Base-by-base conservation (phyloP, 805 yeast genomes). In the Candida fluviatilis region DNA sequence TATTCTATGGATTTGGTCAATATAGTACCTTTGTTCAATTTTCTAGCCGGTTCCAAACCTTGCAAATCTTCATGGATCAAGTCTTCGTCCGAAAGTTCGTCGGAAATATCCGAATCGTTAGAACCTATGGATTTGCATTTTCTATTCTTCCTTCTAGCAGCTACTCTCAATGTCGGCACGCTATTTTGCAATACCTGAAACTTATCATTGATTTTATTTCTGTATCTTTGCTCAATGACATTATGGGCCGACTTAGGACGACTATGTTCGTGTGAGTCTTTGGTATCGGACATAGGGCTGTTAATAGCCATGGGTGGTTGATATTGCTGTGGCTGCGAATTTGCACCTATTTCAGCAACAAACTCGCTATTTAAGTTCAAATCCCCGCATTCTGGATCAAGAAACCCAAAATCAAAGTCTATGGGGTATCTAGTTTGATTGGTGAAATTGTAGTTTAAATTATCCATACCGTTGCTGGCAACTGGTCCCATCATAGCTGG, bases 1-100 rank as follows among this genome's bases (percentile, higher is more conserved):
- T 86, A 86, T 60, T 85, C 95, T 1, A 87, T 80, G 6, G 90
- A 86, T 52, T 85, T 85, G 27, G 86, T 71, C 37, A 85, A 64
- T 11, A 85, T 83, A 19, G 82, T 82, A 11, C 91, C 93, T 58
- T 85, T 85, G 57, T 84, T 84, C 39, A 86, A 65, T 54, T 84
- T 84, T 24, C 76, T 60, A 7, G 90, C 89, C 0, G 93, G 93
- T 16, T 81, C 71, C 24, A 84, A 66, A 2, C 93, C 95, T 46
- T 84, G 93, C 17, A 84, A 62, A 38, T 78, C 81, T 19, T 41
- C 48, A 16, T 28, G 34, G 7, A 23, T n/a, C 12, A 21, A 8
- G 14, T 43, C 39, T 8, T 35, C 35, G 16, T 19, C 15, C 3
- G 32, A 6, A 3, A 15, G 10, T 15, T 38, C 41, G 17, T 30